A percentile compares a stretch with the other conserved stretches of the same genome.
phyloP scores from a whole-genome alignment of 805 yeast species.

The Candida berthetii region DNA sequence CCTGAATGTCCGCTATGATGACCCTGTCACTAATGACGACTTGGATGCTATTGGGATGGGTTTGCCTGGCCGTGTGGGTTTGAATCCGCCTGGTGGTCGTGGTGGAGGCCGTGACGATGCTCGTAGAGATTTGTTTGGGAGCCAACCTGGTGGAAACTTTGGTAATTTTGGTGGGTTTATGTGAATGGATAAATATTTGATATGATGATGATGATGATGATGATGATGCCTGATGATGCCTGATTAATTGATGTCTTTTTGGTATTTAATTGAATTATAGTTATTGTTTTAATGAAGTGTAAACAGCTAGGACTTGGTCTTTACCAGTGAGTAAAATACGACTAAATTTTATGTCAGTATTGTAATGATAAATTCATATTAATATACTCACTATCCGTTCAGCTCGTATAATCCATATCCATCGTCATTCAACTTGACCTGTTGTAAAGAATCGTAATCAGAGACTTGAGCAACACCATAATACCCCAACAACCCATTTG shows the following conservation, averaged over 20 bases:
- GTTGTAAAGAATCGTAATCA: background rate
- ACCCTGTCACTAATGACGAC: conserved; percentile 40
- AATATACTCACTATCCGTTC: background rate
- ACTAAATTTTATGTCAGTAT: background rate
- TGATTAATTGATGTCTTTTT: no score
- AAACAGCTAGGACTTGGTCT: background rate
- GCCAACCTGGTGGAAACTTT: no score
- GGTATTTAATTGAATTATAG: no score
- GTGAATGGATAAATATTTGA: no score
- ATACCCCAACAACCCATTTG: background rate
- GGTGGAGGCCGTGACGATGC: background rate
- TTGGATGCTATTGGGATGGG: conserved; percentile 38
- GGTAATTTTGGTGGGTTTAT: no score
- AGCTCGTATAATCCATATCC: background rate
- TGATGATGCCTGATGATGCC: no score
- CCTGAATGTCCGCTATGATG: conserved; percentile 33
- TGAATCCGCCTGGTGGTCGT: background rate
- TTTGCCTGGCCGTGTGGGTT: conserved; percentile 33
- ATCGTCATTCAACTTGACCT: background rate
- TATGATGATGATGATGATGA: no score
- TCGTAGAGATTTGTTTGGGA: no score
- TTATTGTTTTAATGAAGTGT: background rate
- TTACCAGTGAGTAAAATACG: background rate
- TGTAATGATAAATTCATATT: background rate
- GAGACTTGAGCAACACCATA: background rate